Conservation (phyloP, 441 rosid genomes). For the Gossypium aridum region DNA sequence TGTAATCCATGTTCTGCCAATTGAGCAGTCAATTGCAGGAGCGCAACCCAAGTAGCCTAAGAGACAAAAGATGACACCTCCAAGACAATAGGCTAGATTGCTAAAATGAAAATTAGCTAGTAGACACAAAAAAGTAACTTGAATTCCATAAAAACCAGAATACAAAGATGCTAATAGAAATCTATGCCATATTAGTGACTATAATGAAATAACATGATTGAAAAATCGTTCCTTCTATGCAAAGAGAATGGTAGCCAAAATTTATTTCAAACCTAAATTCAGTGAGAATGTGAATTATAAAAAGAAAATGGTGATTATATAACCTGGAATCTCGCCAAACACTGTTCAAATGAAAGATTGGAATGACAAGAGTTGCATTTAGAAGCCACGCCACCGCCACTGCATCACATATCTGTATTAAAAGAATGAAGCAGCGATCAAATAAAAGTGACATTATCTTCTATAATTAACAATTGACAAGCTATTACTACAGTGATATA, state of each 20-base stretch:
- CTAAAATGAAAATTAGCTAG: not conserved
- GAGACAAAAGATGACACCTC: not conserved
- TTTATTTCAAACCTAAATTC: not conserved
- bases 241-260: not conserved
- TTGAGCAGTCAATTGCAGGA: not conserved
- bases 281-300: not conserved
- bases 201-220: not conserved
- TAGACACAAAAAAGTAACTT: not conserved
- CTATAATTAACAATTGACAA: not conserved
- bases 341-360: slow-evolving; percentile 87
- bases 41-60: not conserved
- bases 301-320: slow-evolving; percentile 13
- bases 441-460: not conserved
- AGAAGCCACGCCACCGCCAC: slow-evolving; percentile 92
- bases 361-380: slow-evolving; percentile 90
- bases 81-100: not conserved
- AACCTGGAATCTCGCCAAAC: slow-evolving; percentile 99
- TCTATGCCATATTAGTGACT: not conserved
- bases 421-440: slow-evolving; percentile 8
- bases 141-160: not conserved
- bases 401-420: slow-evolving; percentile 83
- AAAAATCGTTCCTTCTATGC: not conserved
- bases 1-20: not conserved
- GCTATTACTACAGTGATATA: not conserved
- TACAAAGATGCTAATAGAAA: not conserved